Base-by-base conservation (phyloP, 768 basidiomycete genomes). In the Amanita pallidorosea region DNA sequence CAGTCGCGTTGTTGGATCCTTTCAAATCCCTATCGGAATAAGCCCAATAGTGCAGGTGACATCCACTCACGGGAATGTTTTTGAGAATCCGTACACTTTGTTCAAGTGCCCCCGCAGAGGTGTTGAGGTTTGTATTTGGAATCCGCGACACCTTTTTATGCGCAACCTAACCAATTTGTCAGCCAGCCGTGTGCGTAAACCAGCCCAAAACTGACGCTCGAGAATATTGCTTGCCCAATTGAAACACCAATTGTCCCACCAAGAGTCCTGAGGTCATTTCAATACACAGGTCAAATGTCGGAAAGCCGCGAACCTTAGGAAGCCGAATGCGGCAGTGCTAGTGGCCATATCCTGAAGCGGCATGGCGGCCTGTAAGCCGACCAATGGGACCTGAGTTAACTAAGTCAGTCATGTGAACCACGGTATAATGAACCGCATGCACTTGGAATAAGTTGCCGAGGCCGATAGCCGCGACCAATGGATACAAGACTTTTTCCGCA, bases 261-360 rank as follows among this genome's bases (percentile, higher is more conserved):
- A 33, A 89, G 62, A 4, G 76, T 79, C 54, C 85, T 84, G 56
- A 12, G 47, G 35, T 37, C 22, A 3, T 29, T 40, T 18, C n/a
- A 55, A 15, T 48, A 51, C 44, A 35, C 40, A 29, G 40, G 42
- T 51, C 15, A 54, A 41, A 3, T n/a, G 23, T 47, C 23, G 25
- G 4, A 17, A 15, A 22, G 4, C 29, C 18, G 7, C 51, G 65
- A 27, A 81, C 79, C 84, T 74, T 55, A 91, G 67, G 59, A 92
- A 83, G 18, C 77, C 76, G 58, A 83, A 85, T 0, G 80, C 79
- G 1, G 76, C 69, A 0, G 88, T 88, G 48, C 79, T 80, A 2
- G 88, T 88, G 2, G 88, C 87, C 87, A 91, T 88, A 55, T 91
- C 87, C 57, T 80, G 82, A 13, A 88, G 58, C 0, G 90, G 90